These are phyloP conservation scores for Nemania abortiva DNA, from an alignment of 2,329 filamentous ascomycete genomes.

Conservation along the genomic window DNA sequence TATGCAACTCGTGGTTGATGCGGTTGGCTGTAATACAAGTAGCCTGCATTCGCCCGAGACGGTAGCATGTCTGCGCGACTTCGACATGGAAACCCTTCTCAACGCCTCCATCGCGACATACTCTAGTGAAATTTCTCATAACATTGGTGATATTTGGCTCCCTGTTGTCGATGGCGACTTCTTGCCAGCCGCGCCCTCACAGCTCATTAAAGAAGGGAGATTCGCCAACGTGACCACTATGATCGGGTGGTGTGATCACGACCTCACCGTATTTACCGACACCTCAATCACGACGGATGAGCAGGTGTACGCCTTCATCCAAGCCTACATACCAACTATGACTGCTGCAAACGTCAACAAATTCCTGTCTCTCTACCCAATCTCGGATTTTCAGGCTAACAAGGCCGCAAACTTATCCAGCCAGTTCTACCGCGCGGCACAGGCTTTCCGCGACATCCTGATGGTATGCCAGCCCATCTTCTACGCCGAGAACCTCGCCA, in stretches of 20 bases:
- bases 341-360: conserved; percentile 51
- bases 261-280: conserved; percentile 59
- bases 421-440: conserved; percentile 63
- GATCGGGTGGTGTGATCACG: conserved; percentile 60
- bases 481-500: conserved; percentile 42
- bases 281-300: conserved; percentile 54
- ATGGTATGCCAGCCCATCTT: conserved; percentile 39
- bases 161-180: conserved; percentile 64
- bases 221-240: conserved; percentile 58
- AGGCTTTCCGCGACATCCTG: conserved; percentile 63
- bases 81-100: conserved; percentile 58
- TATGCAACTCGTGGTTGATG: conserved; percentile 57
- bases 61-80: conserved; percentile 60
- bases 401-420: conserved; percentile 55
- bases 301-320: conserved; percentile 57
- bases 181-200: conserved; percentile 59
- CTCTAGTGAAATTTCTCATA: conserved; percentile 55
- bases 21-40: conserved; percentile 58
- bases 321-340: conserved; percentile 55
- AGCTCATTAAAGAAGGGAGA: conserved; percentile 55
- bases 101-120: conserved; percentile 60
- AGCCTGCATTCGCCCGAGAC: conserved; percentile 57
- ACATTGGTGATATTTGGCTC: conserved; percentile 65
- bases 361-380: conserved; percentile 64
- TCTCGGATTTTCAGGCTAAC: conserved; percentile 58